Evolutionary conservation across 148 eudicot species (phyloP).

Genomic region (Rhododendron vialii): DNA sequence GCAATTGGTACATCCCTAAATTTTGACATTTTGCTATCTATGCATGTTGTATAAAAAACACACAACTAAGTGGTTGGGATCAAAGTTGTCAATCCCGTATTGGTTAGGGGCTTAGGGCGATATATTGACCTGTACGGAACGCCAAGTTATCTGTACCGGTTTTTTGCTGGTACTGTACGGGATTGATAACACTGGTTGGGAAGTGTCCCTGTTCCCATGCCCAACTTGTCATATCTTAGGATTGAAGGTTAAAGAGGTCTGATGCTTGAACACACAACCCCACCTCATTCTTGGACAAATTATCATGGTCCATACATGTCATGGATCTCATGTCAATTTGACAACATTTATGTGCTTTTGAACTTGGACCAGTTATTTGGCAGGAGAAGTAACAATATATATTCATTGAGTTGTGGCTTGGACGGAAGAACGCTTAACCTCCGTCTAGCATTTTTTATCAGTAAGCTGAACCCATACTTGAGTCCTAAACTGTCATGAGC

Average conservation of each 20-base stretch:
- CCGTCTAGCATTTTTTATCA: background rate
- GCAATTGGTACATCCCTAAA: background rate
- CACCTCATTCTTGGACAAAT: background rate
- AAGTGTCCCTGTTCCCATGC: background rate
- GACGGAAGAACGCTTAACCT: background rate
- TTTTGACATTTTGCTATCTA: background rate
- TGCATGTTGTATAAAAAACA: background rate
- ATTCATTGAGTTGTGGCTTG: background rate
- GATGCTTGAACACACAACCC: background rate
- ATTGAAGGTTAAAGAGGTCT: background rate
- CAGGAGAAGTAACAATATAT: background rate
- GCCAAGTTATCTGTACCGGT: background rate
- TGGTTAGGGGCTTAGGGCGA: background rate
- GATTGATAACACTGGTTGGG: too few relatives aligned
- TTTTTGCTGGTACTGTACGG: too few relatives aligned
- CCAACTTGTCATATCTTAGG: background rate
- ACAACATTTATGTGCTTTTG: background rate
- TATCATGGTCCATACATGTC: background rate
- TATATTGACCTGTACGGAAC: background rate
- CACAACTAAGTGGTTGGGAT: background rate
- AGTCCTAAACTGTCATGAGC: background rate
- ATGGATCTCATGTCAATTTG: background rate
- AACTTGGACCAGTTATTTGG: background rate
- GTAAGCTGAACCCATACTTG: background rate
- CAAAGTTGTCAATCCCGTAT: background rate